Percentiles rank a stretch among this genome's conserved stretches.
Conservation (phyloP, 768 basidiomycete species). For the Agaricus subrufescens region DNA sequence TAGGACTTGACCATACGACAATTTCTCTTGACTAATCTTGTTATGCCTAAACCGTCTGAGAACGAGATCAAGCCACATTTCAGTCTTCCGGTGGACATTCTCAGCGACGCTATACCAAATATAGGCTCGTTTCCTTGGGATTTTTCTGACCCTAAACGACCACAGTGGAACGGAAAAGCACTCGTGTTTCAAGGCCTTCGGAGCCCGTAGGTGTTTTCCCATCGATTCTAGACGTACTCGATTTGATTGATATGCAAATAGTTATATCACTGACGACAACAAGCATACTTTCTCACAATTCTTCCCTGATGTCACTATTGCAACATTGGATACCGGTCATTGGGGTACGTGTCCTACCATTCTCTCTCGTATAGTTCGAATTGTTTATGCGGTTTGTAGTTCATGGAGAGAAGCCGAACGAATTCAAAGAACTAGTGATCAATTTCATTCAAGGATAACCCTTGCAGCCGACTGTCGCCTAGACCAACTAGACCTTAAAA, state of each 20-base stretch:
- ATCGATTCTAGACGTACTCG: not conserved
- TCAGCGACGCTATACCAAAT: constrained; percentile 55
- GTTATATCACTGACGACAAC: constrained; percentile 75
- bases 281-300: constrained; percentile 54
- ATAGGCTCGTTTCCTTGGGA: constrained; percentile 78
- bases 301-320: constrained; percentile 67
- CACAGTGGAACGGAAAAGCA: constrained; percentile 51
- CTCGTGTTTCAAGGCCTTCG: constrained; percentile 77
- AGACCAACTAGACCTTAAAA: no score
- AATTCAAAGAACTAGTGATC: constrained; percentile 42
- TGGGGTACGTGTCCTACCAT: constrained; percentile 58
- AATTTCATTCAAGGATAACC: constrained; percentile 19
- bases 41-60: constrained; percentile 27
- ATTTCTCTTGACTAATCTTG: constrained; percentile 83
- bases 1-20: constrained; percentile 73
- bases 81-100: constrained; percentile 65
- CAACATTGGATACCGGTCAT: constrained; percentile 71
- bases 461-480: no score
- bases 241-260: constrained; percentile 16
- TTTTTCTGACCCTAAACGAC: constrained; percentile 35
- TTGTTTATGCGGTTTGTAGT: constrained; percentile 36
- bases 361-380: not conserved
- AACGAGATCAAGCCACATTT: constrained; percentile 46
- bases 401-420: constrained; percentile 74
- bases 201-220: constrained; percentile 50